phyloP scores from a whole-genome alignment of 148 eudicot species.

The Rhododendron griersonianum region DNA sequence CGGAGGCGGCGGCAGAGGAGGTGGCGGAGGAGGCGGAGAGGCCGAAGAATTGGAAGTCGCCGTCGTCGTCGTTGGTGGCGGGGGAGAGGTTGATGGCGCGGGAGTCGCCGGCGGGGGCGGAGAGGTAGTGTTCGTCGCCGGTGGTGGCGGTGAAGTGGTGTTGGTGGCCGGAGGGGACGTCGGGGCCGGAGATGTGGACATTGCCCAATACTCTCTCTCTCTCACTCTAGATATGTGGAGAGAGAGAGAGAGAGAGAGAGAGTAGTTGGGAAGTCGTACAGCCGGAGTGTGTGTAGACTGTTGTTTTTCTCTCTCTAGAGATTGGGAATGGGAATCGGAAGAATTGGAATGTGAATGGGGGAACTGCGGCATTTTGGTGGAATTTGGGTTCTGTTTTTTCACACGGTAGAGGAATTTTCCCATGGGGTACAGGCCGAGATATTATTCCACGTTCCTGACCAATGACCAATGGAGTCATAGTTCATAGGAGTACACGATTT shows the following conservation, averaged over 20 bases:
- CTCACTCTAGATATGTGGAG: background rate
- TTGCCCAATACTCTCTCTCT: background rate
- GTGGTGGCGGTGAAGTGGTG: constrained; percentile 12
- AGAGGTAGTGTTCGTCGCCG: background rate
- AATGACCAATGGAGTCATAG: background rate
- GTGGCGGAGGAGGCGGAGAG: constrained; percentile 9
- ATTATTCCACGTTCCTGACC: background rate
- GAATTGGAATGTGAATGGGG: background rate
- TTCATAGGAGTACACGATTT: background rate
- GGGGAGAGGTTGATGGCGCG: constrained; percentile 12
- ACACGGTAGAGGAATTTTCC: background rate
- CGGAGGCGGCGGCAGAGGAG: constrained; percentile 24
- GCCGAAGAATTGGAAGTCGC: constrained; percentile 20
- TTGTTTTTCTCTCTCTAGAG: background rate
- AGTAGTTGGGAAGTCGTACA: background rate
- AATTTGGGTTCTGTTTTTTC: background rate
- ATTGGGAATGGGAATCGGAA: background rate
- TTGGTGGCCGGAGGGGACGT: constrained; percentile 15
- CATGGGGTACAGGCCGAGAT: background rate
- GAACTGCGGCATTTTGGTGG: background rate
- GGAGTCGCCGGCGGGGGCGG: background rate
- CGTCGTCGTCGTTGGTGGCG: constrained; percentile 13
- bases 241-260: background rate
- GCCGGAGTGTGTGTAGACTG: background rate
- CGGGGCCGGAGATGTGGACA: constrained; percentile 17